These are phyloP conservation scores for Cyphellophora europaea DNA, from an alignment of 2,329 filamentous ascomycete genomes.

Conservation along the genomic window DNA sequence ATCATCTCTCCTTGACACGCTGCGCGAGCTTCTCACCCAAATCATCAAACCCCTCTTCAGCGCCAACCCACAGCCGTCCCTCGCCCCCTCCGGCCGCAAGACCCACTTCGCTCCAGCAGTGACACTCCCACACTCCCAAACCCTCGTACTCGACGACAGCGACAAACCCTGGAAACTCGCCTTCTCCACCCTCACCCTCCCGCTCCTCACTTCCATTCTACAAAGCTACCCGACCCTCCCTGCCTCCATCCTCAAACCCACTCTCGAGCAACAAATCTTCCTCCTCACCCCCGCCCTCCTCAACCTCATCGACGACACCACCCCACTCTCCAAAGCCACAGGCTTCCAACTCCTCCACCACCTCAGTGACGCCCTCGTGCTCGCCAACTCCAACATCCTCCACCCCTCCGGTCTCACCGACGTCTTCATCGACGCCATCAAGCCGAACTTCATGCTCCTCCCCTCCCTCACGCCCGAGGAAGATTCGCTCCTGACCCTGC, in stretches of 20 bases:
- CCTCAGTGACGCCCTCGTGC: constrained; percentile 25
- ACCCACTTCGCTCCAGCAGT: constrained; percentile 29
- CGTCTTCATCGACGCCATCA: constrained; percentile 35
- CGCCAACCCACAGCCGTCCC: constrained; percentile 29
- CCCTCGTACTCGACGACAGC: constrained; percentile 4
- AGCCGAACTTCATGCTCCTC: constrained; percentile 63
- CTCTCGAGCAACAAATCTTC: constrained; percentile 33
- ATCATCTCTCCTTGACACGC: constrained; percentile 11
- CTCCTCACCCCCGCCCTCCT: constrained; percentile 35
- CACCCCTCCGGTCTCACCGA: constrained; percentile 33
- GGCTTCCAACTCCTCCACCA: constrained; percentile 28
- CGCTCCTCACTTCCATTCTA: constrained; percentile 8
- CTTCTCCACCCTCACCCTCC: constrained; percentile 8
- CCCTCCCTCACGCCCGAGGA: constrained; percentile 66
- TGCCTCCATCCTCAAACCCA: constrained; percentile 6
- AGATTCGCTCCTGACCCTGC: constrained; percentile 58
- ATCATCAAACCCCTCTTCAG: constrained; percentile 32
- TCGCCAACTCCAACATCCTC: constrained; percentile 25
- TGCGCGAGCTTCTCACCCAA: constrained; percentile 15
- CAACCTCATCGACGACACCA: constrained; percentile 33
- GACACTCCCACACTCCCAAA: constrained; percentile 21
- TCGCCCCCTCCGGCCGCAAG: constrained; percentile 35
- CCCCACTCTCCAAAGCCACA: constrained; percentile 25
- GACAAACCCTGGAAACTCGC: constrained; percentile 15
- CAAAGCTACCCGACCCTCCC: constrained; percentile 6